phyloP scores from a whole-genome alignment of 2,329 filamentous ascomycete species.

The Dothidotthia symphoricarpi region DNA sequence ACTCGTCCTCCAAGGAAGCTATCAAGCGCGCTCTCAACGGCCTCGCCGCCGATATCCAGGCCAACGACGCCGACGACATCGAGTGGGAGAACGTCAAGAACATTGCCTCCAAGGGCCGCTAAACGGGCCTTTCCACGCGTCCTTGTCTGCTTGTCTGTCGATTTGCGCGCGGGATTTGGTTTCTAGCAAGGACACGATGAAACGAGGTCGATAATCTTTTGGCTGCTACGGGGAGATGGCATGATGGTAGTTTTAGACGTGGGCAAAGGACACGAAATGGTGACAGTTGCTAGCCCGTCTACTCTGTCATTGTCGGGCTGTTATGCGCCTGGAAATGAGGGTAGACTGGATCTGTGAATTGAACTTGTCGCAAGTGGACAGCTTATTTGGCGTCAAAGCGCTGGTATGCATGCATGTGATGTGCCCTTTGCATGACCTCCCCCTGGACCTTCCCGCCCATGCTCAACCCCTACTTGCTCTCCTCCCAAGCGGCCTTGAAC shows the following conservation, averaged over 20 bases:
- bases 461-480: slow-evolving; percentile 25
- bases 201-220: slow-evolving; percentile 16
- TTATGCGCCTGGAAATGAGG: slow-evolving; percentile 13
- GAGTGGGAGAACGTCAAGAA: slow-evolving; percentile 69
- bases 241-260: slow-evolving; percentile 1
- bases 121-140: slow-evolving; percentile 21
- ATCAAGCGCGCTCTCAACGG: slow-evolving; percentile 77
- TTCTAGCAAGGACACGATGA: slow-evolving; percentile 19
- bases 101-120: slow-evolving; percentile 53
- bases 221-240: slow-evolving; percentile 13
- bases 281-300: slow-evolving; percentile 5
- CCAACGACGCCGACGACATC: slow-evolving; percentile 80
- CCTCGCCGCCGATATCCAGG: slow-evolving; percentile 74
- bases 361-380: slow-evolving; percentile 18
- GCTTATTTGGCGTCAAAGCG: slow-evolving; percentile 13
- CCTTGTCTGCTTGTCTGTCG: slow-evolving; percentile 8
- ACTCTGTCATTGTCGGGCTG: slow-evolving; percentile 14
- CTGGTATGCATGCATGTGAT: slow-evolving; percentile 6
- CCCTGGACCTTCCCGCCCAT: too few relatives aligned
- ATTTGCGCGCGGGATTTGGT: slow-evolving; percentile 19
- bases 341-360: too few relatives aligned
- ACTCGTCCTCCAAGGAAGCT: slow-evolving; percentile 83
- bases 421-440: too few relatives aligned
- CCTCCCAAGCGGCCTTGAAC: slow-evolving; percentile 72
- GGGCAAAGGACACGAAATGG: slow-evolving; percentile 1